These are phyloP conservation scores for Geoglossum cookeanum DNA, from an alignment of 2,329 filamentous ascomycete genomes.

Conservation along the genomic window DNA sequence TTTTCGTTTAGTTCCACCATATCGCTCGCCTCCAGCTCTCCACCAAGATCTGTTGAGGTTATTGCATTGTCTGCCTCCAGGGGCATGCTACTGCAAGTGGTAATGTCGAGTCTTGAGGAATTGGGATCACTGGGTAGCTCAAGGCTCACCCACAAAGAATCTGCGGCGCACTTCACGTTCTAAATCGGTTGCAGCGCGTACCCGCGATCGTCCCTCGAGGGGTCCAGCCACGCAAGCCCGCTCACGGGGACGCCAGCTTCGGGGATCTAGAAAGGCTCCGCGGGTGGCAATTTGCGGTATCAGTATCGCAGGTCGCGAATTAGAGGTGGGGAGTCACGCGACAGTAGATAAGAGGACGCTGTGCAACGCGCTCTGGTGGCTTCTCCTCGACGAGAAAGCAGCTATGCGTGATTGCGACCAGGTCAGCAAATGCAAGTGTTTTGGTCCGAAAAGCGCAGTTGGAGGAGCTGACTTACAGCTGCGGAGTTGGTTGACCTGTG, in stretches of 20 bases:
- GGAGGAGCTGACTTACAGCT: neutral
- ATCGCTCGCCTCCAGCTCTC: neutral
- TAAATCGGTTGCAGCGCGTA: neutral
- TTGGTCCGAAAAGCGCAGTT: neutral
- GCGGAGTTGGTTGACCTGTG: neutral
- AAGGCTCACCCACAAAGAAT: neutral
- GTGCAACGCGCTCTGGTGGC: neutral
- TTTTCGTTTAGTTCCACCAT: slow-evolving; percentile 1
- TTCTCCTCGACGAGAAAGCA: neutral
- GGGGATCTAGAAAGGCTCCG: neutral
- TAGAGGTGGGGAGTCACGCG: neutral
- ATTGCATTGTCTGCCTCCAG: neutral
- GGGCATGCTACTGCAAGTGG: neutral
- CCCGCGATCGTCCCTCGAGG: neutral
- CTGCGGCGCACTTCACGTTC: neutral
- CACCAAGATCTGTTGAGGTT: neutral
- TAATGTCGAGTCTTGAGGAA: neutral
- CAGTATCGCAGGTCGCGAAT: neutral
- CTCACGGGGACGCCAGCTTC: neutral
- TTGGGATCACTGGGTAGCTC: neutral
- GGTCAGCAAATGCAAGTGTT: neutral
- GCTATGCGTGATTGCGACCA: neutral
- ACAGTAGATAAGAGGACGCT: neutral
- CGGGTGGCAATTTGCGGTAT: neutral
- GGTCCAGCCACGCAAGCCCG: neutral